Evolutionary conservation across 2,329 filamentous ascomycete species (phyloP).

Genomic region (Fusarium clavum): DNA sequence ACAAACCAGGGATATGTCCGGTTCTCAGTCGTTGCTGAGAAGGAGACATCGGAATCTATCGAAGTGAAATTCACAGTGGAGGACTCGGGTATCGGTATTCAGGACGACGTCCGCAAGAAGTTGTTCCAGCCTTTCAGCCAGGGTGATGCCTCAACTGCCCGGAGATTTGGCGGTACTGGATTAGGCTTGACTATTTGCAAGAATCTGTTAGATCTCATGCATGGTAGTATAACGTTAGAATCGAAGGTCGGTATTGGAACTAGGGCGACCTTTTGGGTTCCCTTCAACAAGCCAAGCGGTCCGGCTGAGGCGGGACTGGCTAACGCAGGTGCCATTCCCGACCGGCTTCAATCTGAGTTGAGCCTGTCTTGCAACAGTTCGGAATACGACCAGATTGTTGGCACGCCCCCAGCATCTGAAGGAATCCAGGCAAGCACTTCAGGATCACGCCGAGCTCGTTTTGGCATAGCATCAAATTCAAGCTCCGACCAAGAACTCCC

Average conservation of each 20-base stretch:
- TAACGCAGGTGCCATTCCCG: slow-evolving; percentile 72
- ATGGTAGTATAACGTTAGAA: slow-evolving; percentile 76
- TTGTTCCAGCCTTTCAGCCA: slow-evolving; percentile 86
- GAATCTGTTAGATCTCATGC: slow-evolving; percentile 83
- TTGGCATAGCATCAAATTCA: slow-evolving; percentile 51
- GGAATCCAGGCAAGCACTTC: slow-evolving; percentile 37
- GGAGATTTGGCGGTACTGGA: slow-evolving; percentile 83
- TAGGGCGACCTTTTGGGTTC: slow-evolving; percentile 80
- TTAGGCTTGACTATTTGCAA: slow-evolving; percentile 84
- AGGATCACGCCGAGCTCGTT: slow-evolving; percentile 49
- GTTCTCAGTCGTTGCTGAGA: slow-evolving; percentile 72
- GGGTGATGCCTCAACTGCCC: slow-evolving; percentile 81
- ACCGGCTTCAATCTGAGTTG: slow-evolving; percentile 72
- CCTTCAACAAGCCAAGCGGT: slow-evolving; percentile 76
- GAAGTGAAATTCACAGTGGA: slow-evolving; percentile 78
- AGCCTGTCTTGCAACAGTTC: slow-evolving; percentile 76
- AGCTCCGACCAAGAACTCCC: slow-evolving; percentile 62
- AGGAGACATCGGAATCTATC: slow-evolving; percentile 72
- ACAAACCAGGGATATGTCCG: slow-evolving; percentile 75
- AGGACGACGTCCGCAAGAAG: slow-evolving; percentile 77
- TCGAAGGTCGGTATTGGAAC: slow-evolving; percentile 76
- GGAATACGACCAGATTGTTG: slow-evolving; percentile 65
- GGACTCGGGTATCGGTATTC: slow-evolving; percentile 85
- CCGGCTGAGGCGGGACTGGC: slow-evolving; percentile 62
- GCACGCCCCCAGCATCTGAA: slow-evolving; percentile 53